Conservation (phyloP, 2,329 filamentous ascomycete genomes). For the Epichloe amarillans region DNA sequence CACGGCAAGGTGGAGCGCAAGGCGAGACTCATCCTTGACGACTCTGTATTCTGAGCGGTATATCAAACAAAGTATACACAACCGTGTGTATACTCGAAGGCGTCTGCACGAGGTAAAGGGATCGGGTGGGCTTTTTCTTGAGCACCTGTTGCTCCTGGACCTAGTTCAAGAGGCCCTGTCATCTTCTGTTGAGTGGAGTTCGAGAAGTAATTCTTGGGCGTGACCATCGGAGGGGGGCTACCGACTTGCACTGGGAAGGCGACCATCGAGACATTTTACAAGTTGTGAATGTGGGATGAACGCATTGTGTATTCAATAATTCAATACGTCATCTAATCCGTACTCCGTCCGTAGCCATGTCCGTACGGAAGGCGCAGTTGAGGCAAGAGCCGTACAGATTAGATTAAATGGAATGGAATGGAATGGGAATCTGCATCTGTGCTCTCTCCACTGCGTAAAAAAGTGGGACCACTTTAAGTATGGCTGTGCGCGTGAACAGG, state of each 20-base stretch:
- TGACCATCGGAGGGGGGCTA: constrained; percentile 14
- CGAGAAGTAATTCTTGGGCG: neutral
- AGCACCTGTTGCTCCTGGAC: constrained; percentile 30
- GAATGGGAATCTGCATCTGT: no score
- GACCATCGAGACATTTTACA: constrained; percentile 28
- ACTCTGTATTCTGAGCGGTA: constrained; percentile 68
- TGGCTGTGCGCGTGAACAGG: neutral
- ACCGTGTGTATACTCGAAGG: constrained; percentile 3
- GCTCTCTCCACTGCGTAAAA: neutral
- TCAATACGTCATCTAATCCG: no score
- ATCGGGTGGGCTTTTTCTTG: constrained; percentile 22
- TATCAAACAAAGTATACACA: constrained; percentile 24
- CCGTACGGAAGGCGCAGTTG: no score
- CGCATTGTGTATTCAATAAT: no score
- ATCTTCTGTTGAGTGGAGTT: neutral
- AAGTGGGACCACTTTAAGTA: constrained; percentile 10
- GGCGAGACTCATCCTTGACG: constrained; percentile 60
- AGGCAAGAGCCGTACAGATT: no score
- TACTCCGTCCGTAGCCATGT: no score
- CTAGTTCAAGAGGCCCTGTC: constrained; percentile 4
- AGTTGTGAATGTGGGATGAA: no score
- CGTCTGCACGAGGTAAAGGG: constrained; percentile 17
- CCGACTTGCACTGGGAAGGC: constrained; percentile 21
- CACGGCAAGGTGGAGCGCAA: constrained; percentile 66
- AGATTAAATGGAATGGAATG: no score